Conservation (phyloP, 2,329 filamentous ascomycete species). For the Hymenoscyphus fraxineus region DNA sequence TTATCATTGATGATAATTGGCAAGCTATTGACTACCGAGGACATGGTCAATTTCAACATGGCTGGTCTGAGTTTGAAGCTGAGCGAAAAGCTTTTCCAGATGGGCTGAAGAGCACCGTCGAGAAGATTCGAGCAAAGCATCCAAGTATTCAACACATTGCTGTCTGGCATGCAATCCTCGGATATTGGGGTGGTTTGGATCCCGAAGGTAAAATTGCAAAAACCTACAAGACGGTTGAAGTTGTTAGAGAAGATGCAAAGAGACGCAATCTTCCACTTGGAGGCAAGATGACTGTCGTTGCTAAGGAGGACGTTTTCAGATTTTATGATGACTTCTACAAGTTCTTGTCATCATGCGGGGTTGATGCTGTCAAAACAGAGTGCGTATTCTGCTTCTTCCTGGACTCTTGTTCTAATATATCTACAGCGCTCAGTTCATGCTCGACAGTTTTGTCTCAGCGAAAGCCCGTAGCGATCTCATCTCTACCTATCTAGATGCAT, state of each 20-base stretch:
- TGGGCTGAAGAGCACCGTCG: slow-evolving; percentile 69
- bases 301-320: slow-evolving; percentile 65
- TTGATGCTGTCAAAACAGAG: slow-evolving; percentile 91
- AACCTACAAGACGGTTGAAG: slow-evolving; percentile 70
- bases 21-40: slow-evolving; percentile 63
- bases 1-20: slow-evolving; percentile 98
- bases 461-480: slow-evolving; percentile 68
- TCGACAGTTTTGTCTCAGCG: slow-evolving; percentile 71
- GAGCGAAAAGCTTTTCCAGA: slow-evolving; percentile 73
- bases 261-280: slow-evolving; percentile 49
- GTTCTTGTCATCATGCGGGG: slow-evolving; percentile 69
- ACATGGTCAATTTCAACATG: slow-evolving; percentile 51
- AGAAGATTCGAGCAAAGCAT: slow-evolving; percentile 64
- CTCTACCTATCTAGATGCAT: slow-evolving; percentile 77
- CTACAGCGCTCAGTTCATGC: slow-evolving; percentile 69
- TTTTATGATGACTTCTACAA: slow-evolving; percentile 91
- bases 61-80: slow-evolving; percentile 84
- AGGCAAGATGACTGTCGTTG: slow-evolving; percentile 68
- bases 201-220: slow-evolving; percentile 69
- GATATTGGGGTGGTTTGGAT: slow-evolving; percentile 90
- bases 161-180: slow-evolving; percentile 86
- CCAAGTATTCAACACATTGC: slow-evolving; percentile 77
- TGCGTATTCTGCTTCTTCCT: slow-evolving; percentile 14
- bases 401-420: slow-evolving; percentile 6
- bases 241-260: slow-evolving; percentile 47